Conservation (phyloP, 2,329 filamentous ascomycete genomes). For the Drechslerella stenobrocha region DNA sequence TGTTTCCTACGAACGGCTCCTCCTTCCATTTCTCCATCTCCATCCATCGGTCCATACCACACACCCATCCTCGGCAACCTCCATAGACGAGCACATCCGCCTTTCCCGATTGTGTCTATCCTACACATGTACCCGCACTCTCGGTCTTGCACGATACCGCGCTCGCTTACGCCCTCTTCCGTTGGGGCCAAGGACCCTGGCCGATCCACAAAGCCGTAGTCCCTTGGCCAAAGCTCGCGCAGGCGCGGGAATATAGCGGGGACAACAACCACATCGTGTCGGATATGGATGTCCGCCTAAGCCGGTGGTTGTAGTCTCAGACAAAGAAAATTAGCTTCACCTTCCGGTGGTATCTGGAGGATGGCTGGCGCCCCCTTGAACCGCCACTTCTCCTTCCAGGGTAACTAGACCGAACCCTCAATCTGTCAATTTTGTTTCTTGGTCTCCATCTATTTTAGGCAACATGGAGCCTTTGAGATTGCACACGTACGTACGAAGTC, state of each 20-base stretch:
- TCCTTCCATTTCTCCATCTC: neutral
- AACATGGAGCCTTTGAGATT: too few species aligned
- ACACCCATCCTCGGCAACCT: neutral
- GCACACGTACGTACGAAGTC: neutral
- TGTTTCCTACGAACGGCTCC: neutral
- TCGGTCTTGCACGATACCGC: constrained; percentile 6
- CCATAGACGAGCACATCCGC: neutral
- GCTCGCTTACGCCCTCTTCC: constrained; percentile 16
- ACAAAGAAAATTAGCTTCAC: neutral
- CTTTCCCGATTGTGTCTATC: neutral
- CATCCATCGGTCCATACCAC: neutral
- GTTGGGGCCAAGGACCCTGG: neutral
- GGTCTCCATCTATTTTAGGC: constrained; percentile 7
- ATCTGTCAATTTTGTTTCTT: neutral
- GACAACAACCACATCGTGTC: constrained; percentile 12
- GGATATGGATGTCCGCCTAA: constrained; percentile 35
- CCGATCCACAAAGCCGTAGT: neutral
- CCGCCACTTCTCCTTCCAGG: constrained; percentile 41
- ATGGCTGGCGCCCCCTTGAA: constrained; percentile 24
- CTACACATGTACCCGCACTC: neutral
- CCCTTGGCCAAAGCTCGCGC: neutral
- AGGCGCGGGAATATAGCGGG: constrained; percentile 6
- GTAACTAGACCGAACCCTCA: constrained; percentile 9
- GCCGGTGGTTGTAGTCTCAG: constrained; percentile 17
- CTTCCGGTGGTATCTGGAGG: constrained; percentile 2